Percentiles rank a stretch among this genome's conserved stretches.
Conservation (phyloP, 1,284 basidiomycete genomes). For the Wolfiporia cocos region DNA sequence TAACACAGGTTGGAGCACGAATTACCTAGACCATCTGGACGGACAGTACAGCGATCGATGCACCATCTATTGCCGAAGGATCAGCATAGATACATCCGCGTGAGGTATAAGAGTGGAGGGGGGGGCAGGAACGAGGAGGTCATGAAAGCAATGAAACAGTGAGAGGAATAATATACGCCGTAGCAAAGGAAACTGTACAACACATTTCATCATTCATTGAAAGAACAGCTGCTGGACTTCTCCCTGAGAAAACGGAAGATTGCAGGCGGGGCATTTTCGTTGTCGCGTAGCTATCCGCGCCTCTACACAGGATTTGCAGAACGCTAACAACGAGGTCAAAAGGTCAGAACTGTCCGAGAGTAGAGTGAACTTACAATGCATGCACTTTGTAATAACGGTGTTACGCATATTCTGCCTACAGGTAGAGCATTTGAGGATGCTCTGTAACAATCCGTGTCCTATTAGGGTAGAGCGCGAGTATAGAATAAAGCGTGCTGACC, state of each 20-base stretch:
- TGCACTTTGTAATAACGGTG: constrained; percentile 89
- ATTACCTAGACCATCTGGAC: too few species aligned
- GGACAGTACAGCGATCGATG: too few species aligned
- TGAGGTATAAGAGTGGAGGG: too few species aligned
- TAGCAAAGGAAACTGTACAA: constrained; percentile 11
- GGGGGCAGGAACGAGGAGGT: too few species aligned
- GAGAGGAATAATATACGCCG: constrained; percentile 18
- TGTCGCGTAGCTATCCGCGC: constrained; percentile 86
- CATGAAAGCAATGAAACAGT: too few species aligned
- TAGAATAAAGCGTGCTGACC: constrained; percentile 34
- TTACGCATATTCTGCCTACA: constrained; percentile 84
- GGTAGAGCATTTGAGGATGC: constrained; percentile 87
- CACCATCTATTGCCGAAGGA: too few species aligned
- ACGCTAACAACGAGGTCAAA: constrained; percentile 45
- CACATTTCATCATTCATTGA: constrained; percentile 50
- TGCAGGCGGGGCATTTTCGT: constrained; percentile 94
- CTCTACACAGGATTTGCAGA: constrained; percentile 88
- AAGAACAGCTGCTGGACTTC: constrained; percentile 87
- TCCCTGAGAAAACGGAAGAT: constrained; percentile 77
- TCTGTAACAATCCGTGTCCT: constrained; percentile 37
- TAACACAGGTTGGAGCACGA: too few species aligned
- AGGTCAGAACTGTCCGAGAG: constrained; percentile 1
- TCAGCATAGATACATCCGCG: too few species aligned
- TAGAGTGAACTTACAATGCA: constrained; percentile 70
- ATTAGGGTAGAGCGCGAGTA: neutral